Percentiles rank a stretch among this genome's conserved stretches.
Conservation (phyloP, 257 asterid genomes). For the Cynanchum wilfordii region DNA sequence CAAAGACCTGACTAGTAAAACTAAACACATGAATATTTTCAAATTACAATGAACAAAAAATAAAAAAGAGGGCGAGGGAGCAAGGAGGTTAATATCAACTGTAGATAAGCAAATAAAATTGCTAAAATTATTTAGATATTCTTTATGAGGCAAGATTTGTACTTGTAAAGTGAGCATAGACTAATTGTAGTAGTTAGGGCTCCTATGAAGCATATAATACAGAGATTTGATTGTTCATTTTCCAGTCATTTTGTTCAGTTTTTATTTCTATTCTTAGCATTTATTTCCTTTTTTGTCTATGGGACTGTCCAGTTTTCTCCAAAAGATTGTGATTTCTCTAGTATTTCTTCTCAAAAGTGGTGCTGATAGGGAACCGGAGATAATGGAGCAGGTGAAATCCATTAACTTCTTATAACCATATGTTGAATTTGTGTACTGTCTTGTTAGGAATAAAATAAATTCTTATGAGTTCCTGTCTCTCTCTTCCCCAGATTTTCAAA, state of each 20-base stretch:
- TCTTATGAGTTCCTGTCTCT: conserved; percentile 16
- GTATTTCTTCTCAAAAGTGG: conserved; percentile 68
- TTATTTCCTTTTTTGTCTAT: conserved; percentile 3
- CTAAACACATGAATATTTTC: too few species aligned
- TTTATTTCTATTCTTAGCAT: background rate
- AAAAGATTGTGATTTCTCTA: conserved; percentile 48
- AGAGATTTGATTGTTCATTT: background rate
- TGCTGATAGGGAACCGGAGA: conserved; percentile 88
- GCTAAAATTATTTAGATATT: background rate
- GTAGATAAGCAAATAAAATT: background rate
- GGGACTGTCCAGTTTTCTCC: conserved; percentile 60
- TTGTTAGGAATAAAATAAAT: conserved; percentile 9
- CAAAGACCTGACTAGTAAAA: too few species aligned
- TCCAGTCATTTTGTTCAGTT: background rate
- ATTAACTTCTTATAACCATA: conserved; percentile 7
- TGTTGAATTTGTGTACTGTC: conserved; percentile 13
- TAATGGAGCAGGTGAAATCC: conserved; percentile 68
- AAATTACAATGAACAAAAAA: too few species aligned
- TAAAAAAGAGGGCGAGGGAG: too few species aligned
- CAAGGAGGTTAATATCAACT: background rate
- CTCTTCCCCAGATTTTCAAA: conserved; percentile 64
- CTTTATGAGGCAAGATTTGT: background rate
- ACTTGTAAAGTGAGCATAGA: background rate
- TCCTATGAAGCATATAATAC: background rate
- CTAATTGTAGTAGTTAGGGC: background rate